Base-by-base conservation (phyloP, 306 rosid genomes). In the Trifolium fragiferum region DNA sequence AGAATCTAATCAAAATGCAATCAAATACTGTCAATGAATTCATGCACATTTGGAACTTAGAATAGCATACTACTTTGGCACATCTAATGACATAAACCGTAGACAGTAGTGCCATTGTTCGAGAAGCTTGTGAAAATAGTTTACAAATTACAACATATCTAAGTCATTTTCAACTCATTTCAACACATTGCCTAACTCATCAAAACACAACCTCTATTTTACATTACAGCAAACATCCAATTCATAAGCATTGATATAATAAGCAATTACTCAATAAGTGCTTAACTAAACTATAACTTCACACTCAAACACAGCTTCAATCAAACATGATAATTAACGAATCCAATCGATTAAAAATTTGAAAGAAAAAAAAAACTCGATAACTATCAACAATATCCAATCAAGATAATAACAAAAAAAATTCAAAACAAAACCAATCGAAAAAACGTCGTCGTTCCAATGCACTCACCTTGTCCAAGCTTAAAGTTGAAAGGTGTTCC, bases 391-490 rank as follows among this genome's bases (percentile, higher is more conserved):
- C 20, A 6, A 8, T n/a, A 15, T 5, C 18, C 14, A 46, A 33
- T 46, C 19, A 46, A 46, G 1, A 2, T 12, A 27, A 25, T 12
- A 57, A 21, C 2, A 13, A 58, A 0, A 21, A 13, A 59, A 53
- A 19, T 3, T 55, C 0, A 59, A 59, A n/a, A 1, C 13, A n/a
- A 60, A 25, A 33, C 1, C 38, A 7, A 59, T 57, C 5, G 3
- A 2, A 2, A 57, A 57, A 57, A 11, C 61, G 32, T 2, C 15
- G 7, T 21, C 62, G 16, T 8, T n/a, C 10, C 1, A 43, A 25
- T 21, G 40, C 30, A 63, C 88, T 79, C 33, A 94, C 98, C 98
- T 83, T 88, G 98, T 35, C 98, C 98, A 21, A 94, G 98, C n/a
- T 96, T 90, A 78, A 94, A 94, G 83, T 78, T 88, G 81, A 94